These are phyloP conservation scores for Termitomyces heimii DNA, from an alignment of 768 basidiomycete genomes.

Conservation along the genomic window DNA sequence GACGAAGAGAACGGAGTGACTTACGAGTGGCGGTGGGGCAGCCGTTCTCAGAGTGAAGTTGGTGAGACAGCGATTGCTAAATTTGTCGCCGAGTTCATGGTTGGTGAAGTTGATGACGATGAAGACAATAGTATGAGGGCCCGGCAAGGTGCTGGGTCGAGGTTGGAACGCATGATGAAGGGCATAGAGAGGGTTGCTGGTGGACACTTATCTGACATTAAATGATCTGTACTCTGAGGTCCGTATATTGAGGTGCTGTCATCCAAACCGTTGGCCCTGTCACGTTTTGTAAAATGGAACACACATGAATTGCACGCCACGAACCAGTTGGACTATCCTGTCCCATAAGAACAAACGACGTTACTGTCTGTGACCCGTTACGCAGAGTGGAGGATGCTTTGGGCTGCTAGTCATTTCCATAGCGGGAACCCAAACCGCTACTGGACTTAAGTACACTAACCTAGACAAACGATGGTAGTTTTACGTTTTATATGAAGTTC, in stretches of 20 bases:
- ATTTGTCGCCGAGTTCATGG: conserved; percentile 83
- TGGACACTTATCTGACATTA: conserved; percentile 41
- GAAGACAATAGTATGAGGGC: conserved; percentile 30
- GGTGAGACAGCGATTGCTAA: conserved; percentile 69
- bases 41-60: conserved; percentile 73
- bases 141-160: background rate
- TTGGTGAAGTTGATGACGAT: conserved; percentile 30
- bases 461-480: too few species aligned
- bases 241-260: background rate
- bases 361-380: too few species aligned
- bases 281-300: too few species aligned
- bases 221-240: conserved; percentile 7
- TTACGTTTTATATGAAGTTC: too few species aligned
- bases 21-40: conserved; percentile 86
- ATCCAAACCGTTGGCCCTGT: too few species aligned
- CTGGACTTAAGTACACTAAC: too few species aligned
- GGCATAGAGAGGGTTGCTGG: conserved; percentile 65
- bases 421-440: too few species aligned
- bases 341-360: too few species aligned
- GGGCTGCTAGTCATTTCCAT: too few species aligned
- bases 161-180: conserved; percentile 34
- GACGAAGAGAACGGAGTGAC: conserved; percentile 32
- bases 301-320: too few species aligned
- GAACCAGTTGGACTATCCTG: too few species aligned
- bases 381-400: too few species aligned